Evolutionary conservation across 768 basidiomycete genomes (phyloP), one percentile per base, ranked within the genome.

Genomic region (Russula olivacea): DNA sequence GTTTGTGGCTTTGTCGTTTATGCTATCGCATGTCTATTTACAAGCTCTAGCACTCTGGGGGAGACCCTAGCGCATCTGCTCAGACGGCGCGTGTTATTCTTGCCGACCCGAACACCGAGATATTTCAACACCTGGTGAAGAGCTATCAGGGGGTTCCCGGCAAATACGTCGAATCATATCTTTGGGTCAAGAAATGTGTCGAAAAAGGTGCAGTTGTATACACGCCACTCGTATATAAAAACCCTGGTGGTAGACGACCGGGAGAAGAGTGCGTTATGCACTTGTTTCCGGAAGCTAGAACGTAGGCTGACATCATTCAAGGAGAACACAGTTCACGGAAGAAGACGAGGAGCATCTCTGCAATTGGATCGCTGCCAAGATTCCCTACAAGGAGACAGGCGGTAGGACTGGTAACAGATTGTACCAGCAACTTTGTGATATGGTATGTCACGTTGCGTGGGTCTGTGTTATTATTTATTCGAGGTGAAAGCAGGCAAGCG

Each of bases 131-230:
- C 67, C 81, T 92, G 12, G 82, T 90, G 58, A 88, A 86, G 69
- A 81, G 78, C 0, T 88, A 86, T 69, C 87, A 91, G 72, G 81
- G 82, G 50, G 78, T 84, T 40, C 77, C 85, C 3, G 80, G 85
- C 53, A 91, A 90, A 72, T 87, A 86, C 65, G 83, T 92, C 52
- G 90, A 92, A 67, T 88, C 88, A 11, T 87, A 87, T 69, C 74
- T 88, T 21, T 92, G 90, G 90, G 86, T 92, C 55, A 89, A 89
- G 75, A 88, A 87, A 69, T 91, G 89, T 63, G 83, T 91, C 55
- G 88, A 89, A 68, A 85, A 80, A 64, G 82, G 85, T 2, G 69
- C 79, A 8, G 76, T 89, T 25, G 72, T 81, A 47, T 91, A 85
- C 67, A 91, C 89, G 1, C 89, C 88, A 0, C 74, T 89, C 40